Percentiles rank a stretch among this genome's conserved stretches.
These are phyloP conservation scores for Apiotrichum sp. DNA, from an alignment of 1,284 basidiomycete species.

Conservation along the genomic window DNA sequence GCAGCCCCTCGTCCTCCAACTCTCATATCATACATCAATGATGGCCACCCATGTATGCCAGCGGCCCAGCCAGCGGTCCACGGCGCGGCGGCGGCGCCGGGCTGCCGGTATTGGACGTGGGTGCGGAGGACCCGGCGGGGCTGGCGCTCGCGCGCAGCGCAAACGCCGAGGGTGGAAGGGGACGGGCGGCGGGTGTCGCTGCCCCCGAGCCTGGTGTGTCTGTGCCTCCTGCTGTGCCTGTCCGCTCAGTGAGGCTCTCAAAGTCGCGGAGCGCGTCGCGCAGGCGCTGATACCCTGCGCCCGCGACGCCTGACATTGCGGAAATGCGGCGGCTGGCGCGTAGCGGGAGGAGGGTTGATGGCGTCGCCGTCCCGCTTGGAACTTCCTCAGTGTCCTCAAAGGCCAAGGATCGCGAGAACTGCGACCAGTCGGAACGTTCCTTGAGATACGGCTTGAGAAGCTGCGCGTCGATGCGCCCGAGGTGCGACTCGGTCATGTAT, in stretches of 20 bases:
- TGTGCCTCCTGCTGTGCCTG: no score
- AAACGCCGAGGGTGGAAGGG: no score
- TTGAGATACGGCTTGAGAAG: slow-evolving; percentile 87
- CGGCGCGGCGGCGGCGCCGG: no score
- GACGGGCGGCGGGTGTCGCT: no score
- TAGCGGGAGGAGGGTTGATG: slow-evolving; percentile 6
- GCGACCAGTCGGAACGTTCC: slow-evolving; percentile 71
- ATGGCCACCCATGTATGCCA: no score
- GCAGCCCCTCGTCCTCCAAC: no score
- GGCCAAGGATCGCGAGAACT: slow-evolving; percentile 35
- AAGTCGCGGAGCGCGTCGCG: slow-evolving; percentile 45
- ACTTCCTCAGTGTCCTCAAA: slow-evolving; percentile 28
- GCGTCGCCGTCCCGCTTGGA: slow-evolving; percentile 5
- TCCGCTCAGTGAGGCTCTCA: slow-evolving; percentile 22
- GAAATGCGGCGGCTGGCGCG: slow-evolving; percentile 17
- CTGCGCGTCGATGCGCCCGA: slow-evolving; percentile 80
- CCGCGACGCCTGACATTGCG: slow-evolving; percentile 40
- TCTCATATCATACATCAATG: no score
- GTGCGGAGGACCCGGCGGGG: no score
- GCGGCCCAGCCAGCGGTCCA: no score
- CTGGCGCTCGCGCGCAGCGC: no score
- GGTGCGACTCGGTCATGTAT: slow-evolving; percentile 84
- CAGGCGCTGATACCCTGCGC: slow-evolving; percentile 40
- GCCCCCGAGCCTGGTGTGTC: no score
- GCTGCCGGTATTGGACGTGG: no score